Evolutionary conservation across 495 filamentous ascomycete species (phyloP).

Genomic region (Jackrogersella minutella): DNA sequence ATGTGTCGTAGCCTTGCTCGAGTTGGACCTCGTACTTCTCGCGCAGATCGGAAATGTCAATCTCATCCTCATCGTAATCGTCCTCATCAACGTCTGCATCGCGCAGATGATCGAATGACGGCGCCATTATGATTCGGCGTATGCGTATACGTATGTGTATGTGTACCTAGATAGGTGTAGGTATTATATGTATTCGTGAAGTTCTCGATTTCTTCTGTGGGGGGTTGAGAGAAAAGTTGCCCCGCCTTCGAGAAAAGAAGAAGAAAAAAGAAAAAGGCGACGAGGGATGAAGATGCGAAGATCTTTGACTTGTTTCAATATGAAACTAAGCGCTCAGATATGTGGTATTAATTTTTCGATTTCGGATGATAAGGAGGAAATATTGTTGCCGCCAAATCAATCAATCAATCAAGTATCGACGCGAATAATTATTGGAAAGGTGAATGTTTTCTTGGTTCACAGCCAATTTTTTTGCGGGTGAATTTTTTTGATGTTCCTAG

Average conservation of each 20-base stretch:
- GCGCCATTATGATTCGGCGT: slow-evolving; percentile 61
- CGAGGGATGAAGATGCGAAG: slow-evolving; percentile 3
- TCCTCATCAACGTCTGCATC: slow-evolving; percentile 83
- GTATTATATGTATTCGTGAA: slow-evolving; percentile 5
- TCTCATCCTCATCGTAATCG: slow-evolving; percentile 88
- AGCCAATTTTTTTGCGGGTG: slow-evolving; percentile 18
- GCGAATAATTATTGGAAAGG: slow-evolving; percentile 10
- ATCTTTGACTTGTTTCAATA: neutral
- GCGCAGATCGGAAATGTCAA: slow-evolving; percentile 92
- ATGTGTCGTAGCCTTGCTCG: slow-evolving; percentile 94
- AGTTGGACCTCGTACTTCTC: slow-evolving; percentile 94
- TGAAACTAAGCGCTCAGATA: slow-evolving; percentile 32
- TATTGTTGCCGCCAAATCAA: neutral
- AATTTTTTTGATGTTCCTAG: slow-evolving; percentile 28
- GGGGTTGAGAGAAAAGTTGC: slow-evolving; percentile 39
- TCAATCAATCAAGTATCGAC: neutral
- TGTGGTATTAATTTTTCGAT: neutral
- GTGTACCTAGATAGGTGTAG: too few species aligned
- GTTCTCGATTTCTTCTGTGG: slow-evolving; percentile 4
- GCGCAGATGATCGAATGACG: slow-evolving; percentile 65
- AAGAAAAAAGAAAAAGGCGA: too few species aligned
- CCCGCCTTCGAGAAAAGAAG: slow-evolving; percentile 46
- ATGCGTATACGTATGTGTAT: neutral
- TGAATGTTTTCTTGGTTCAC: slow-evolving; percentile 3
- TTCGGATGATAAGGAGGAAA: neutral